phyloP scores from a whole-genome alignment of 2,329 filamentous ascomycete species.

The Rachicladosporium sp. region DNA sequence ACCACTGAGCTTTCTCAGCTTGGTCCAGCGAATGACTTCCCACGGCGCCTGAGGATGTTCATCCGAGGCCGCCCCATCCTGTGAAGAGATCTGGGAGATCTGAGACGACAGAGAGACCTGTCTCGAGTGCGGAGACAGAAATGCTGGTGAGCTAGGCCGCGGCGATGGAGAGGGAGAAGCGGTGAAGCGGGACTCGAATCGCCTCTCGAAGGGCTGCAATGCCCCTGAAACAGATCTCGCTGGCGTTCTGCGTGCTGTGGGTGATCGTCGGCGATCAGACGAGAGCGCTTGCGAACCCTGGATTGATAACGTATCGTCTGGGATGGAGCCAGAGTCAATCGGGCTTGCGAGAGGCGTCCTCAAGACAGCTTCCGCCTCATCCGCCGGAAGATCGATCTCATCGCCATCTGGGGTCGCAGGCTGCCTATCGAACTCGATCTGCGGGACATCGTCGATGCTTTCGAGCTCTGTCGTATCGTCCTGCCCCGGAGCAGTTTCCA shows the following conservation, averaged over 20 bases:
- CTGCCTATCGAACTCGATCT: constrained; percentile 7
- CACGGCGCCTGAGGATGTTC: constrained; percentile 62
- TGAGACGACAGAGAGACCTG: constrained; percentile 34
- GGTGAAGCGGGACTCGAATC: constrained; percentile 80
- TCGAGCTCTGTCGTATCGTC: background rate
- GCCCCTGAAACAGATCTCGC: constrained; percentile 62
- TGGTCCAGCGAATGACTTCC: constrained; percentile 96
- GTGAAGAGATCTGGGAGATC: constrained; percentile 56
- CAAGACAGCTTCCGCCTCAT: constrained; percentile 9
- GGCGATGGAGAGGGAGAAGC: constrained; percentile 49
- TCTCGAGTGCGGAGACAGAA: constrained; percentile 64
- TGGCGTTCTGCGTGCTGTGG: constrained; percentile 47
- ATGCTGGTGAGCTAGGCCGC: constrained; percentile 64
- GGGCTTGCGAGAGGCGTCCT: constrained; percentile 46
- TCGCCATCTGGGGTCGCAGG: constrained; percentile 3
- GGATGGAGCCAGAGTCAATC: constrained; percentile 58
- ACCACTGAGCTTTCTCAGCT: constrained; percentile 73
- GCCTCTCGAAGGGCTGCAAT: constrained; percentile 83
- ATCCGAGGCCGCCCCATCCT: constrained; percentile 34
- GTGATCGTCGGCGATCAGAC: constrained; percentile 61
- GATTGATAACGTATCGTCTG: constrained; percentile 74
- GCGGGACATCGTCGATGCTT: constrained; percentile 11
- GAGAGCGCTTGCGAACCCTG: constrained; percentile 50
- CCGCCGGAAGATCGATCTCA: constrained; percentile 1
- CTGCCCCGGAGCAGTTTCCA: too few relatives aligned